Conservation (phyloP, 805 yeast species). For the Candida taoyuanica region DNA sequence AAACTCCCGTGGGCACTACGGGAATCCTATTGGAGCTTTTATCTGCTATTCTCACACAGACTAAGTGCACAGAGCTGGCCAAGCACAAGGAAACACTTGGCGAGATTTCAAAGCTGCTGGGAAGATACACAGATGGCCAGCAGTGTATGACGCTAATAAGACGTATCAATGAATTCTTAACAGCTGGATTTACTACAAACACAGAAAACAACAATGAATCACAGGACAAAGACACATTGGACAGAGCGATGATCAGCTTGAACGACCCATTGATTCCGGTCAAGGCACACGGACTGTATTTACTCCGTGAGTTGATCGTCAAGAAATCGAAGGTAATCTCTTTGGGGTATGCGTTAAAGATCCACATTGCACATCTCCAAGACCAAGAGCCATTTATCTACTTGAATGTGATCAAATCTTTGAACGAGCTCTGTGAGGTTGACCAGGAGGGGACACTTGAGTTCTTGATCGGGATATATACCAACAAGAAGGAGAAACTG, state of each 20-base stretch:
- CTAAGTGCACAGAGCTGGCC: conserved; percentile 18
- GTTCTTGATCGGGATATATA: conserved; percentile 36
- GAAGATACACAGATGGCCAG: conserved; percentile 10
- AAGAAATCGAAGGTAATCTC: conserved; percentile 47
- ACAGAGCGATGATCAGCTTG: conserved; percentile 60
- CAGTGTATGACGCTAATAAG: conserved; percentile 15
- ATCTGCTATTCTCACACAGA: conserved; percentile 33
- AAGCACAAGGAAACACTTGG: conserved; percentile 24
- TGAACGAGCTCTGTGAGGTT: conserved; percentile 53
- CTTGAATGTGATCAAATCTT: conserved; percentile 75
- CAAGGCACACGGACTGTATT: conserved; percentile 76
- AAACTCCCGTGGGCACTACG: conserved; percentile 25
- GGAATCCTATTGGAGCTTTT: conserved; percentile 35
- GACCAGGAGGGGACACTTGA: conserved; percentile 36
- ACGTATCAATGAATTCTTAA: conserved; percentile 18
- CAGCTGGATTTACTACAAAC: conserved; percentile 5
- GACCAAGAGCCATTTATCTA: conserved; percentile 87
- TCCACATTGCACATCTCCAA: conserved; percentile 60
- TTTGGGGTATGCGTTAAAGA: conserved; percentile 48
- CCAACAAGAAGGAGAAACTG: conserved; percentile 11
- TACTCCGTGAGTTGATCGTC: conserved; percentile 52
- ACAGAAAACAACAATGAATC: conserved; percentile 6
- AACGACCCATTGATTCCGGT: conserved; percentile 81
- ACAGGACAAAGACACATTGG: conserved; percentile 38
- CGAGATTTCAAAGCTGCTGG: conserved; percentile 27